These are phyloP conservation scores for Fagopyrum homotropicum DNA, from an alignment of 148 eudicot genomes.

Conservation along the genomic window DNA sequence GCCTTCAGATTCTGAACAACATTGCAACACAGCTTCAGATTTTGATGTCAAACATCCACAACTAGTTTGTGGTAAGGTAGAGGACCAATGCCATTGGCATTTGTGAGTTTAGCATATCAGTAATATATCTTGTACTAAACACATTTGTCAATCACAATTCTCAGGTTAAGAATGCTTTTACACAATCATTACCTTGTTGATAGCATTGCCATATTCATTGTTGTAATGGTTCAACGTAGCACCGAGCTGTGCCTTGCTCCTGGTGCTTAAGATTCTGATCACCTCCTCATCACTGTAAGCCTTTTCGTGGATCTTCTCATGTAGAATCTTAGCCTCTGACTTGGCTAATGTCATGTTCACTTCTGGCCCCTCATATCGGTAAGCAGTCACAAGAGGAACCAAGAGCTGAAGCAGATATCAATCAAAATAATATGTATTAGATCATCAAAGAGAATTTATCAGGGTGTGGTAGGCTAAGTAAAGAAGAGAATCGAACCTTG, in stretches of 20 bases:
- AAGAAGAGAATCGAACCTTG: constrained; percentile 40
- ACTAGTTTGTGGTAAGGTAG: not conserved
- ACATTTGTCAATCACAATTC: not conserved
- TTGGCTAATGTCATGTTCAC: constrained; percentile 66
- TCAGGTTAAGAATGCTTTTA: not conserved
- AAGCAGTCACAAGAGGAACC: constrained; percentile 71
- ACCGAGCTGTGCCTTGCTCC: constrained; percentile 87
- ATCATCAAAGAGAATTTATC: not conserved
- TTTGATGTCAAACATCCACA: not conserved
- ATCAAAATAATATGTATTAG: too few relatives aligned
- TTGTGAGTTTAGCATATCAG: not conserved
- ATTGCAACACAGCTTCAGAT: not conserved
- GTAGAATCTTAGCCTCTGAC: constrained; percentile 77
- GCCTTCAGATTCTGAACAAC: constrained; percentile 57
- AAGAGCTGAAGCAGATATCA: constrained; percentile 39
- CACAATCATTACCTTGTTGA: constrained; percentile 49
- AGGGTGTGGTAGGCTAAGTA: not conserved
- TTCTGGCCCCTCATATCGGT: constrained; percentile 82
- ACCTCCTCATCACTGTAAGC: constrained; percentile 71
- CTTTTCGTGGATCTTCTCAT: constrained; percentile 68
- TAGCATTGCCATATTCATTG: constrained; percentile 59
- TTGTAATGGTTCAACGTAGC: constrained; percentile 84
- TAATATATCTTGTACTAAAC: too few relatives aligned
- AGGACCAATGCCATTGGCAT: not conserved
- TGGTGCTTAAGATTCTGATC: constrained; percentile 62